A percentile compares a stretch with the other conserved stretches of the same genome.
Evolutionary conservation across 345 rosid species (phyloP).

Genomic region (Eutrema japonicum): DNA sequence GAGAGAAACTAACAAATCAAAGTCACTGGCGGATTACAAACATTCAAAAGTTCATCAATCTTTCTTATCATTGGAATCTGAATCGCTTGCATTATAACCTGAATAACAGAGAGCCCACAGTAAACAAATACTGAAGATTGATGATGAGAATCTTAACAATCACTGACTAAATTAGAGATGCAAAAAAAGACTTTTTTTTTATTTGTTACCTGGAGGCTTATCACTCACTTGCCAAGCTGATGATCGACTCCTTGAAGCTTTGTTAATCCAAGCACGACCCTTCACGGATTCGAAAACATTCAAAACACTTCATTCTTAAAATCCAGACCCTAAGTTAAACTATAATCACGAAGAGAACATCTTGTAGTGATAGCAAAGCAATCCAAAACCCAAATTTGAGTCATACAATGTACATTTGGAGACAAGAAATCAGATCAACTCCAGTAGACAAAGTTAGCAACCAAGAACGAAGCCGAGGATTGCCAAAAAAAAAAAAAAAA

Average conservation of each 20-base stretch:
- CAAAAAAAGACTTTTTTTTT: neutral
- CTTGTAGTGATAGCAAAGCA: neutral
- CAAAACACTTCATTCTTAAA: neutral
- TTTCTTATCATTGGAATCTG: conserved; percentile 62
- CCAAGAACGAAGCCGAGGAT: neutral
- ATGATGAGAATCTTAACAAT: neutral
- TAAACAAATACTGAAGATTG: conserved; percentile 6
- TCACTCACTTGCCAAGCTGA: conserved; percentile 67
- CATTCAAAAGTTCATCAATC: conserved; percentile 19
- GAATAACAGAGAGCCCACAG: neutral
- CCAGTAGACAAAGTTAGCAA: neutral
- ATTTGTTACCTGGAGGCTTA: conserved; percentile 67
- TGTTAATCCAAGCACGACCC: conserved; percentile 76
- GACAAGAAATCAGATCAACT: conserved; percentile 4
- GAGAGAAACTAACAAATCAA: conserved; percentile 31
- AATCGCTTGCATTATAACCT: conserved; percentile 81
- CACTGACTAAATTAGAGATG: neutral
- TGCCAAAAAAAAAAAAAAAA: neutral
- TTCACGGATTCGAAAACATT: conserved; percentile 29
- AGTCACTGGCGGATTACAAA: conserved; percentile 33
- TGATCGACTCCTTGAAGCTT: conserved; percentile 66
- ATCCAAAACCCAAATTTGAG: neutral
- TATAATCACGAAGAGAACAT: neutral
- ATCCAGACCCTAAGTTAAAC: neutral
- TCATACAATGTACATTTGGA: conserved; percentile 8